Evolutionary conservation across 768 basidiomycete species (phyloP), one percentile per base, ranked within the genome.

Genomic region (Mycena epipterygia): DNA sequence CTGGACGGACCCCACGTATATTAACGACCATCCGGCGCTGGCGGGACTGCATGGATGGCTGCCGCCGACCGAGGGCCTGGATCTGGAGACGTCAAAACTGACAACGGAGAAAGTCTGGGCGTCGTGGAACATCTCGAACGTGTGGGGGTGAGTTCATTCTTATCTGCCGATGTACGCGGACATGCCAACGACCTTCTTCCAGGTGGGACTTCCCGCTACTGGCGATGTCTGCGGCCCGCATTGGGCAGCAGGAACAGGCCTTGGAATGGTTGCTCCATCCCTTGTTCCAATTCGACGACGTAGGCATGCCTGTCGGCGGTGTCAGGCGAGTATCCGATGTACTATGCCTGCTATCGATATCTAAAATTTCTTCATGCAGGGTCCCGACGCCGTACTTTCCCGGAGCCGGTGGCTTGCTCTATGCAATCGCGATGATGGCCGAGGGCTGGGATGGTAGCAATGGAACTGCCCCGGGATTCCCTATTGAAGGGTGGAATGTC

Each of bases 121-220:
- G 14, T 77, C 80, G 56, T 90, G 89, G 89, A 90, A 89, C 69
- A 80, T 85, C 37, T 84, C 84, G 12, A 84, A 87, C 66, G 85
- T 83, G 67, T 89, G 87, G 87, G 87, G 87, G 85, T 87, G 68
- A 64, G 55, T 57, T 63, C 42, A 55, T 25, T 9, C 19, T 71
- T 21, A 14, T 57, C 23, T 5, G 12, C 23, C 29, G 6, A 44
- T 14, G 37, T 32, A 12, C 39, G 17, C 17, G 21, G 16, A 39
- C 37, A 16, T 8, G 37, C 27, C n/a, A 30, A 25, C 29, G 33
- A 30, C 33, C 11, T 30, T 51, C 41, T 39, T 32, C 42, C 67
- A 88, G 88, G 39, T 90, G 89, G 89, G 89, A 90, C 74, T 90
- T 89, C 71, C 88, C 88, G 0, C 87, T 89, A 85, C 84, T 90